Conservation (phyloP, 345 rosid genomes). For the Boechera divaricarpa region DNA sequence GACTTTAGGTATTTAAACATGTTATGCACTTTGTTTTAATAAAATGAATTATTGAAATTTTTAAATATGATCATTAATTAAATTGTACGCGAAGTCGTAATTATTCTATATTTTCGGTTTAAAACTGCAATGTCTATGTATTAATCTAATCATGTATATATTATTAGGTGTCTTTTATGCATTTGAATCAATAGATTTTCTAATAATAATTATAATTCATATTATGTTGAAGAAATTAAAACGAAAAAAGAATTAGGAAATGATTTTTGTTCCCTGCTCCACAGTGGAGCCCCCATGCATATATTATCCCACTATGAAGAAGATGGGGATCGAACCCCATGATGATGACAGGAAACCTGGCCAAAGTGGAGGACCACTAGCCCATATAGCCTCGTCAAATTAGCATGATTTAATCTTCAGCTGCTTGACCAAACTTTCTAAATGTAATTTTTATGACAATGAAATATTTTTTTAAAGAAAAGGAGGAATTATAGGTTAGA, state of each 20-base stretch:
- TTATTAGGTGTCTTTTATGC: background rate
- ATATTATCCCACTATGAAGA: background rate
- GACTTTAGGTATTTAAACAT: background rate
- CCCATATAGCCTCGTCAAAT: background rate
- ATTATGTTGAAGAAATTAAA: background rate
- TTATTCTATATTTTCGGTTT: background rate
- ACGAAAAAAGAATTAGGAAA: too few relatives aligned
- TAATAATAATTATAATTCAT: too few relatives aligned
- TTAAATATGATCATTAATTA: background rate
- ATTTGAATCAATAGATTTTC: too few relatives aligned
- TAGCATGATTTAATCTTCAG: background rate
- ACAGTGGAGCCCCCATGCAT: background rate
- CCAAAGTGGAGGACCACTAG: background rate
- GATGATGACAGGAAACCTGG: conserved; percentile 6
- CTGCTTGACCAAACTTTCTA: conserved; percentile 10
- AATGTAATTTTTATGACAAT: conserved; percentile 6
- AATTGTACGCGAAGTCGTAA: background rate
- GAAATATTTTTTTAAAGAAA: background rate
- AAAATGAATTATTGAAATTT: background rate
- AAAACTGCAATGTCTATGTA: background rate
- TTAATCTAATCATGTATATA: background rate
- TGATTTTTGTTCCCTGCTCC: background rate
- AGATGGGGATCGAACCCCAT: background rate
- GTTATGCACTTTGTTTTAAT: background rate
- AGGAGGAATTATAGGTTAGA: background rate